Evolutionary conservation across 2,329 filamentous ascomycete genomes (phyloP), one percentile per base, ranked within the genome.

Genomic region (Cordyceps tenuipes): DNA sequence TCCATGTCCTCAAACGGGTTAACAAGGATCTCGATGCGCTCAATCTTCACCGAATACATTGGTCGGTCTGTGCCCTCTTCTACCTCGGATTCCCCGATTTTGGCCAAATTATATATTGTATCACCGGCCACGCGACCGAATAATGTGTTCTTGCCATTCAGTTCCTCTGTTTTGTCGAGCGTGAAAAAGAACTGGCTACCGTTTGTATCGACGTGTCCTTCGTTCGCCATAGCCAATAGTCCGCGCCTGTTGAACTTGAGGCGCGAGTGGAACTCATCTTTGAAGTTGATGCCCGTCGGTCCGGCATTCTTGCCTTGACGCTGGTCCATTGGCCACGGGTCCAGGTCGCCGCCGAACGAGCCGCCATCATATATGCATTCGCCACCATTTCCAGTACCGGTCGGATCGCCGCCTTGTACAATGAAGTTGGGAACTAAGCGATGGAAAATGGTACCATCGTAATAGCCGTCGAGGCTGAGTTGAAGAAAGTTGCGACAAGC

Each of bases 161-260:
- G 73, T 77, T 97, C 91, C 29, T 91, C 86, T 26, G 92, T 80
- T 69, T 88, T 91, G 64, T 85, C 91, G 57, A 99, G 76, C 0
- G 94, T 97, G 63, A 99, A 87, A 77, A 99, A 99, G 79, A 97
- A 97, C 73, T 99, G 94, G 72, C 91, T 96, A 39, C 91, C 90
- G 75, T 97, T 97, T 59, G 89, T 89, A 68, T 92, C 81, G 34
- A 82, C 82, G 56, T 76, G 77, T 50, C 91, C 87, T 63, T 89
- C 88, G 73, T 97, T 97, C 31, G 94, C 94, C 91, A 97, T 97
- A n/a, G 90, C 94, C 66, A 99, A 75, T 67, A 97, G 76, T 0
- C 94, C 94, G 62, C 94, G 82, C 52, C 94, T 82, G 68, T 95
- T 97, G 79, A 94, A 97, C 72, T 95, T 95, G 65, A 99, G 79